A percentile compares a stretch with the other conserved stretches of the same genome.
phyloP scores from a whole-genome alignment of 2,329 filamentous ascomycete species.

The Talaromyces sp. region DNA sequence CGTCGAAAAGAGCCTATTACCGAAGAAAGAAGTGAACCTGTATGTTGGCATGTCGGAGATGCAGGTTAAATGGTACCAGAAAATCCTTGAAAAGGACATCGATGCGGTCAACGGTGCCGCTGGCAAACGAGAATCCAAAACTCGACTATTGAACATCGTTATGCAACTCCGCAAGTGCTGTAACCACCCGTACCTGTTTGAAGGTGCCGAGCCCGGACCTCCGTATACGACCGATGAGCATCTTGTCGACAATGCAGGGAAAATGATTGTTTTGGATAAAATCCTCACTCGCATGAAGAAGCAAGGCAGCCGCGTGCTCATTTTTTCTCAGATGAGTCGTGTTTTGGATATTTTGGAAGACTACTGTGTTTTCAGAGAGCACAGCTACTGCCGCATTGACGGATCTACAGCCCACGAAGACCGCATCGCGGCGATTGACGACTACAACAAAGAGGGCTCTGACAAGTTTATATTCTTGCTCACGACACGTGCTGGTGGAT shows the following conservation, averaged over 20 bases:
- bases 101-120: constrained; percentile 96
- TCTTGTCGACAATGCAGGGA: constrained; percentile 85
- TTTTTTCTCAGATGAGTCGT: constrained; percentile 99
- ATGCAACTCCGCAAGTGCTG: constrained; percentile 99
- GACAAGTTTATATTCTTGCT: constrained; percentile 96
- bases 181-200: constrained; percentile 97
- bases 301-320: constrained; percentile 90
- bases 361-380: constrained; percentile 93
- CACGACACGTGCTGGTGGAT: constrained; percentile 88
- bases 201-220: constrained; percentile 92
- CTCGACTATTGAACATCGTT: constrained; percentile 92
- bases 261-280: constrained; percentile 96
- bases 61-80: constrained; percentile 99
- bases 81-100: constrained; percentile 98
- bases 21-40: constrained; percentile 95
- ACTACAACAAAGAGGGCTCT: constrained; percentile 93
- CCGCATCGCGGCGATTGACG: constrained; percentile 93
- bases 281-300: constrained; percentile 76
- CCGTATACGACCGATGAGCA: constrained; percentile 98
- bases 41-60: constrained; percentile 99
- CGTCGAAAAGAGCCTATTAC: constrained; percentile 93
- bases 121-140: constrained; percentile 97
- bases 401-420: constrained; percentile 96
- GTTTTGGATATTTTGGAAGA: constrained; percentile 95
- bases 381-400: constrained; percentile 95